These are phyloP conservation scores for Nigrograna mackinnonii DNA, from an alignment of 2,329 filamentous ascomycete genomes.

Conservation along the genomic window DNA sequence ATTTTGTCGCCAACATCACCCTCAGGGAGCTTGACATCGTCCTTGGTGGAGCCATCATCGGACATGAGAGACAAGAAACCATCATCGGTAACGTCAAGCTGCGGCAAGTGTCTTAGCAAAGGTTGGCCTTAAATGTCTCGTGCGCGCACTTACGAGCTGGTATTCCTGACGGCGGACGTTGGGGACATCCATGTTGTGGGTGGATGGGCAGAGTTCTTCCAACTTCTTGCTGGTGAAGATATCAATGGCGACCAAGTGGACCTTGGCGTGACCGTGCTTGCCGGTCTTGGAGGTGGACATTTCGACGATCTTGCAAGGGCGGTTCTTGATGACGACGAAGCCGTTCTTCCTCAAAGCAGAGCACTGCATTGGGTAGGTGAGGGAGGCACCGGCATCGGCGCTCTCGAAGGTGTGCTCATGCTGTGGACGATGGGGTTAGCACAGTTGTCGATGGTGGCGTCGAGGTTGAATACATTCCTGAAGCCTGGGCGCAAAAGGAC, in stretches of 20 bases:
- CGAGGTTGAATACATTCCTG: slow-evolving; percentile 5
- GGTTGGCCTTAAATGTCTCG: slow-evolving; percentile 1
- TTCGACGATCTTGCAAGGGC: slow-evolving; percentile 99
- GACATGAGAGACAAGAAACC: slow-evolving; percentile 93
- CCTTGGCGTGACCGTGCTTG: slow-evolving; percentile 99
- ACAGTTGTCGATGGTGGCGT: slow-evolving; percentile 7
- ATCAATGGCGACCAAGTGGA: slow-evolving; percentile 95
- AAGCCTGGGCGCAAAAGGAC: slow-evolving; percentile 29
- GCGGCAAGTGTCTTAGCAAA: slow-evolving; percentile 10
- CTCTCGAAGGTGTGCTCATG: slow-evolving; percentile 79
- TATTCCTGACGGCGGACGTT: slow-evolving; percentile 89
- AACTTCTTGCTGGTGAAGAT: slow-evolving; percentile 99
- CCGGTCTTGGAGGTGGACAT: slow-evolving; percentile 99
- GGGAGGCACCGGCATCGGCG: slow-evolving; percentile 93
- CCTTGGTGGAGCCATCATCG: slow-evolving; percentile 84
- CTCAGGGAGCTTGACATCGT: slow-evolving; percentile 92
- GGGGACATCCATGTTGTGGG: slow-evolving; percentile 97
- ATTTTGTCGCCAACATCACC: slow-evolving; percentile 89
- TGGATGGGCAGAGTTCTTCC: slow-evolving; percentile 98
- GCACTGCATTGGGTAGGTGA: slow-evolving; percentile 97
- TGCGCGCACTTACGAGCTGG: slow-evolving; percentile 75
- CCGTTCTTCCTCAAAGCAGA: slow-evolving; percentile 99
- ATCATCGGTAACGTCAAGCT: slow-evolving; percentile 94
- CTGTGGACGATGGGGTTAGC: slow-evolving; percentile 37
- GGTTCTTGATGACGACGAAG: slow-evolving; percentile 96